Conservation (phyloP, 352 stramenopile genomes). For the Phytophthora sp. region DNA sequence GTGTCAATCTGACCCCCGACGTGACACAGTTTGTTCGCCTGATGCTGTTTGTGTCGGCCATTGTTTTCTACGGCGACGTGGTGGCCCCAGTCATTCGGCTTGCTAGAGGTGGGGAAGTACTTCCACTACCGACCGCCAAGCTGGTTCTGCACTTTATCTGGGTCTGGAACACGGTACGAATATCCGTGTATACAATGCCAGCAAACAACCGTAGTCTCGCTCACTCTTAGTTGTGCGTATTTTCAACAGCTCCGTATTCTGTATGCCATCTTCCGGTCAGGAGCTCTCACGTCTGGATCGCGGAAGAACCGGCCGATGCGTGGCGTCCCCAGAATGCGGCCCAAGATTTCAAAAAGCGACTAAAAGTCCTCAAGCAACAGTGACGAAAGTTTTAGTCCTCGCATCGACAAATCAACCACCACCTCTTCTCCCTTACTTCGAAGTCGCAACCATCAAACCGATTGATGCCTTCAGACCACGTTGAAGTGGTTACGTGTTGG, state of each 20-base stretch:
- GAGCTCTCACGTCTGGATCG: conserved; percentile 19
- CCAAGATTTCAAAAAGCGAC: conserved; percentile 27
- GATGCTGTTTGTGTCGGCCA: conserved; percentile 55
- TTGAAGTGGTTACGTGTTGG: neutral
- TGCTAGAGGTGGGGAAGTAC: conserved; percentile 3
- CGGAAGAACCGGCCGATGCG: conserved; percentile 9
- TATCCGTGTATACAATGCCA: neutral
- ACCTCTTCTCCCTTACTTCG: too few species aligned
- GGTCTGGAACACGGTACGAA: conserved; percentile 47
- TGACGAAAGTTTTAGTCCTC: too few species aligned
- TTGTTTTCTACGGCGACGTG: conserved; percentile 67
- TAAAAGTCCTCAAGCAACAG: too few species aligned
- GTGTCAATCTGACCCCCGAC: conserved; percentile 1
- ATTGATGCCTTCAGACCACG: too few species aligned
- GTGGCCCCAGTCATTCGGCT: conserved; percentile 45
- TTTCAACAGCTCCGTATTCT: conserved; percentile 35
- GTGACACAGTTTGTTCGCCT: conserved; percentile 59
- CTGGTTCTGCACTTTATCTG: conserved; percentile 45
- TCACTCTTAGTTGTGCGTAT: neutral
- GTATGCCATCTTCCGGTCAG: conserved; percentile 41
- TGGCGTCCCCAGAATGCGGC: conserved; percentile 11
- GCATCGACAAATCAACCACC: too few species aligned
- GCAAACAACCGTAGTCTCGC: neutral
- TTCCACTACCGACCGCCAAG: conserved; percentile 17
- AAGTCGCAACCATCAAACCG: neutral